These are phyloP conservation scores for Omphalea diandra DNA, from an alignment of 441 rosid genomes.

Conservation along the genomic window DNA sequence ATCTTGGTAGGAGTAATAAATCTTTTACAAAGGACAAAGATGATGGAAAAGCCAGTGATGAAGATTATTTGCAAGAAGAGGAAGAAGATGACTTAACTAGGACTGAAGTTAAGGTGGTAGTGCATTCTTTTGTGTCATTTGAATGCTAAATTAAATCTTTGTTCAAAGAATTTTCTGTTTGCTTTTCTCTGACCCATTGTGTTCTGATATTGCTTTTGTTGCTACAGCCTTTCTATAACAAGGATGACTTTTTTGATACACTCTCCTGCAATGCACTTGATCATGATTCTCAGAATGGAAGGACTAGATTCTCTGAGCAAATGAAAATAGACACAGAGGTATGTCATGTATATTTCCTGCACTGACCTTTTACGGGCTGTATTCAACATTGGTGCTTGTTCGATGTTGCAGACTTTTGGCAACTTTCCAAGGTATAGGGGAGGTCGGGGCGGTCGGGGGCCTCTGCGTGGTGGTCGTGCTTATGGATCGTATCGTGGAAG, in stretches of 20 bases:
- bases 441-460: constrained; percentile 67
- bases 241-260: constrained; percentile 87
- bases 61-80: constrained; percentile 46
- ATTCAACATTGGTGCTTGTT: constrained; percentile 10
- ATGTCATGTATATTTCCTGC: not conserved
- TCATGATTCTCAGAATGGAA: constrained; percentile 58
- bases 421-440: constrained; percentile 67
- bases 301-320: constrained; percentile 81
- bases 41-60: constrained; percentile 49
- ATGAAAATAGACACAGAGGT: constrained; percentile 86
- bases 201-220: constrained; percentile 16
- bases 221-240: constrained; percentile 68
- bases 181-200: not conserved
- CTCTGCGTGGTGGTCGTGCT: constrained; percentile 48
- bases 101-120: constrained; percentile 42
- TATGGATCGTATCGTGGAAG: constrained; percentile 59
- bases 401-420: constrained; percentile 68
- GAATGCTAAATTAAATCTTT: constrained; percentile 12
- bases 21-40: constrained; percentile 44
- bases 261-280: constrained; percentile 56
- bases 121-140: constrained; percentile 10
- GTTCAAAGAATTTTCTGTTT: not conserved
- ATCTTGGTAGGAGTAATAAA: constrained; percentile 72
- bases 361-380: constrained; percentile 7
- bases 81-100: constrained; percentile 50